Evolutionary conservation across 2,329 filamentous ascomycete species (phyloP).

Genomic region (Aureobasidium namibiae): DNA sequence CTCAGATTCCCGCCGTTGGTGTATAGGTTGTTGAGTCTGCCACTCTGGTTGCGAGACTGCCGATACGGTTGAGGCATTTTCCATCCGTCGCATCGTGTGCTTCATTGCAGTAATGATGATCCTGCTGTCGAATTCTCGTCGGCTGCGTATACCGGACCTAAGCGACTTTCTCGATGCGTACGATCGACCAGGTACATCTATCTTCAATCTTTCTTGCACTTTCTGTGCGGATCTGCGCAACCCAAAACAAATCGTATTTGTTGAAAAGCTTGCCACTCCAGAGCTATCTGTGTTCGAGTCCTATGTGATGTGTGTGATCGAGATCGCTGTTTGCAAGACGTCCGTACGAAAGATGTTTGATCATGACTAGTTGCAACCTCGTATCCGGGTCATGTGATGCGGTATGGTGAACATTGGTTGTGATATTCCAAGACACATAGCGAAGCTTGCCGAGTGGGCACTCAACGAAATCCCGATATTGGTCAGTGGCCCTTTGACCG

Average conservation of each 20-base stretch:
- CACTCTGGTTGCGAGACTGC: conserved; percentile 15
- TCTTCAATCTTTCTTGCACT: conserved; percentile 13
- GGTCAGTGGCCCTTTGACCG: conserved; percentile 30
- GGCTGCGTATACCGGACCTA: conserved; percentile 31
- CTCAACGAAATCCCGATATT: conserved; percentile 26
- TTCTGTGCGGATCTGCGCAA: conserved; percentile 17
- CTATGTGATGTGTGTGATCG: conserved; percentile 25
- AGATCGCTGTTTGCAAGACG: conserved; percentile 23
- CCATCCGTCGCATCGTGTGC: conserved; percentile 16
- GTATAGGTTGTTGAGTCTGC: conserved; percentile 14
- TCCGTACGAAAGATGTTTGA: conserved; percentile 20
- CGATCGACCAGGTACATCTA: conserved; percentile 25
- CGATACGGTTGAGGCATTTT: conserved; percentile 1
- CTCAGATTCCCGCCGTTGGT: conserved; percentile 28
- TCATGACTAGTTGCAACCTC: conserved; percentile 16
- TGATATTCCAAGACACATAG: conserved; percentile 21
- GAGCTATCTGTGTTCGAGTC: conserved; percentile 24
- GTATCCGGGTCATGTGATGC: neutral
- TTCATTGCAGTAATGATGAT: conserved; percentile 24
- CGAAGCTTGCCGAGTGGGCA: conserved; percentile 16
- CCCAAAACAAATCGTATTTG: conserved; percentile 24
- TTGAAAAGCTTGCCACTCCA: conserved; percentile 26
- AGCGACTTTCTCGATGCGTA: conserved; percentile 26
- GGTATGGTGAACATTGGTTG: neutral
- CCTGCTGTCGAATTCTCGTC: conserved; percentile 19